A percentile compares a stretch with the other conserved stretches of the same genome.
Conservation (phyloP, 371 early-diverging fungal species). For the Polyrhizophydium stewartii region DNA sequence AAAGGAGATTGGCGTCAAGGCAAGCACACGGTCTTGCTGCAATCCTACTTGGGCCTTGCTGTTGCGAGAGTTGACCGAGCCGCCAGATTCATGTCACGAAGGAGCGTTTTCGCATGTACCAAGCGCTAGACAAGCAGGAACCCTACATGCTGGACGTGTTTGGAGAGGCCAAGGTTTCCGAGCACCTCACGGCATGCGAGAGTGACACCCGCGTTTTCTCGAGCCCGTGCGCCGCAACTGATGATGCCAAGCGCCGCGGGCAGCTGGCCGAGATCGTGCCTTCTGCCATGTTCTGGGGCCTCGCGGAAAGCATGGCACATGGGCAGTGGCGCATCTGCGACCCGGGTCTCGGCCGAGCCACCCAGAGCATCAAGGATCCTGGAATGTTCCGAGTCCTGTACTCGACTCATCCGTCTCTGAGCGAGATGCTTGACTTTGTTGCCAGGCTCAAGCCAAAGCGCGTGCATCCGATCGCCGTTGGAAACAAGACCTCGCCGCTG, state of each 20-base stretch:
- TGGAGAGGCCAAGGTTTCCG: background rate
- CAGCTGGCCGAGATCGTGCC: background rate
- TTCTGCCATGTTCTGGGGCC: conserved; percentile 1
- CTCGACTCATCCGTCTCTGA: background rate
- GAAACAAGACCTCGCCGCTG: background rate
- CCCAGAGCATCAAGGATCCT: background rate
- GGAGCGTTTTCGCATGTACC: background rate
- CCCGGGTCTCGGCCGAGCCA: background rate
- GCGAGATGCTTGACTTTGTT: background rate
- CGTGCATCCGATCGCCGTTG: background rate
- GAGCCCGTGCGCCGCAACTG: background rate
- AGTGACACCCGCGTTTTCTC: background rate
- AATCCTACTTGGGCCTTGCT: no score
- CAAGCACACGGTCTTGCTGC: background rate
- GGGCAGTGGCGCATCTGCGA: background rate
- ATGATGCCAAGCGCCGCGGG: background rate
- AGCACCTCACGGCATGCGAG: background rate
- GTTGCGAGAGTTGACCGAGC: background rate
- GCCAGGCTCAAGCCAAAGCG: background rate
- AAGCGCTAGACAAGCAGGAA: background rate
- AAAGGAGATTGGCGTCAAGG: background rate
- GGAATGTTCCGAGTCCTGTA: background rate
- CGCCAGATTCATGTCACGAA: background rate
- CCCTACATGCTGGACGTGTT: background rate
- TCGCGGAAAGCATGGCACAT: background rate